Evolutionary conservation across 2,329 filamentous ascomycete genomes (phyloP).

Genomic region (Botrytis fragariae): DNA sequence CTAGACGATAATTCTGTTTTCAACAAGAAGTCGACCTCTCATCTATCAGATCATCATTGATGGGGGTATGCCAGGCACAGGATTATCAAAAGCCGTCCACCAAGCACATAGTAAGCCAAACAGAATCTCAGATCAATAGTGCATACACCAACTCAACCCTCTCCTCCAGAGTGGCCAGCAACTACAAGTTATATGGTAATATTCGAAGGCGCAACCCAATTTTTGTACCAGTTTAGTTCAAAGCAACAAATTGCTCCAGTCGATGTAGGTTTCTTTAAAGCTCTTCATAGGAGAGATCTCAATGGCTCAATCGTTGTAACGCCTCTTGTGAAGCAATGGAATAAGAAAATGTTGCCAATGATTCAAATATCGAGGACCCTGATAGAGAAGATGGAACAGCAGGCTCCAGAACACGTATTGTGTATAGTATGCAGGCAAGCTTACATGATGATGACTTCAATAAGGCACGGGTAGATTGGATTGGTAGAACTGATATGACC

Average conservation of each 20-base stretch:
- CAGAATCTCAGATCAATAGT: neutral
- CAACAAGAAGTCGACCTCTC: too few relatives aligned
- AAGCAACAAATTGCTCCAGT: neutral
- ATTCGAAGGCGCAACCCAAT: constrained; percentile 5
- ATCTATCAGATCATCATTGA: neutral
- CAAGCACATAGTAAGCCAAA: constrained; percentile 1
- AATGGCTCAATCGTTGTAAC: neutral
- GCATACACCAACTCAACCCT: neutral
- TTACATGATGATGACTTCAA: neutral
- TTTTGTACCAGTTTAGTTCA: neutral
- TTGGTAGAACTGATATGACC: constrained; percentile 10
- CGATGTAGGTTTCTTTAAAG: neutral
- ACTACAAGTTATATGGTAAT: constrained; percentile 11
- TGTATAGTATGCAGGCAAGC: neutral
- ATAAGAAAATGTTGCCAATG: constrained; percentile 1
- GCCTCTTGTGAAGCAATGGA: neutral
- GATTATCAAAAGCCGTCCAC: constrained; percentile 4
- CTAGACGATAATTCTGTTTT: neutral
- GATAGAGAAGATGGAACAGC: neutral
- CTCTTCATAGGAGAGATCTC: neutral
- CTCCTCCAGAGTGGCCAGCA: neutral
- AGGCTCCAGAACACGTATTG: neutral
- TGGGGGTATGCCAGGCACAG: neutral
- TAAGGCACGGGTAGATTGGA: neutral
- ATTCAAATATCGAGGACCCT: neutral